Percentiles rank a stretch among this genome's conserved stretches.
phyloP scores from a whole-genome alignment of 2,329 filamentous ascomycete species.

The Rhynchosporium secalis region DNA sequence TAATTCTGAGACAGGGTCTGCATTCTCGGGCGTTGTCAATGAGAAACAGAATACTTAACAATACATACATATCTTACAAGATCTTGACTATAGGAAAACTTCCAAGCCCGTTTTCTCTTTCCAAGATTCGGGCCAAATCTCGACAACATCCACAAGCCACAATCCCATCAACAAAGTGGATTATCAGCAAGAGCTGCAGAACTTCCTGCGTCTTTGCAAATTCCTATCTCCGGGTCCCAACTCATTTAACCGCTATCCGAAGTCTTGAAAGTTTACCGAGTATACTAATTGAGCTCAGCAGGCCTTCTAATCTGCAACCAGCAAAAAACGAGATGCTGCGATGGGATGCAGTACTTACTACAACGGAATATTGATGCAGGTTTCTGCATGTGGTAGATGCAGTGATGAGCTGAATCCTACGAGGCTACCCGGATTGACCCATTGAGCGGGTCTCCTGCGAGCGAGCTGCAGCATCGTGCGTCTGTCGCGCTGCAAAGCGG shows the following conservation, averaged over 20 bases:
- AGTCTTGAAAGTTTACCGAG: background rate
- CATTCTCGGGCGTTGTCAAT: no score
- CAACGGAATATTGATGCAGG: background rate
- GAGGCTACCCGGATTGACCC: background rate
- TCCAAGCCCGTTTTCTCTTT: no score
- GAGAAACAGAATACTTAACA: no score
- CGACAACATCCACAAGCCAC: no score
- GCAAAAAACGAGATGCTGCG: background rate
- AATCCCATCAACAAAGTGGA: no score
- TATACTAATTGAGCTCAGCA: no score
- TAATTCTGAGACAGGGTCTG: no score
- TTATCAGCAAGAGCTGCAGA: background rate
- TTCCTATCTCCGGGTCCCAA: background rate
- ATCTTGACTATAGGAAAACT: no score
- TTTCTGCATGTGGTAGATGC: conserved; percentile 8
- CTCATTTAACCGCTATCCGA: background rate
- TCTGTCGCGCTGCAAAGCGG: conserved; percentile 4
- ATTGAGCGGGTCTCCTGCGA: conserved; percentile 5
- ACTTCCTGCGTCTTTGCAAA: conserved; percentile 1
- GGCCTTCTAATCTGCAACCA: background rate
- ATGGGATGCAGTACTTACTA: background rate
- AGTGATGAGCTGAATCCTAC: conserved; percentile 17
- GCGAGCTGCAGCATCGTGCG: conserved; percentile 12
- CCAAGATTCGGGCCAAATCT: no score
- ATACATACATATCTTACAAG: no score